Evolutionary conservation across 208 protist species (phyloP), one percentile per base, ranked within the genome.

Genomic region (Leishmania arabica): DNA sequence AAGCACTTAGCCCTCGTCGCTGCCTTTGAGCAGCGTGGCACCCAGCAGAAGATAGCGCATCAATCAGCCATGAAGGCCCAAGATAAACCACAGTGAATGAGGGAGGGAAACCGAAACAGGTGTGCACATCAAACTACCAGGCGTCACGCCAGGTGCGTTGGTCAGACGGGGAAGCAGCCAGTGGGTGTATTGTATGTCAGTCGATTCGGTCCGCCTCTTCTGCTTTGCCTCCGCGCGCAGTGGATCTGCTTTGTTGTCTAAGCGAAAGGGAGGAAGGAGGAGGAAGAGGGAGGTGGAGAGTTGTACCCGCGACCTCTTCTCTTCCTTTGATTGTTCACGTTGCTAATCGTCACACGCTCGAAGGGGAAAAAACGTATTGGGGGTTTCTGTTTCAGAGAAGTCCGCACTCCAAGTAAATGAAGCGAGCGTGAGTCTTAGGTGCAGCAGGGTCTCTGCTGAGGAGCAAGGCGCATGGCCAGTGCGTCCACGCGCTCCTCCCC

Each of bases 1-100:
- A 82, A 90, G 56, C 92, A 95, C 71, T 83, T 88, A 31, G 86
- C 79, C 13, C 76, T 92, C 19, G 80, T 88, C 37, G 75, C 72
- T 68, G 47, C 75, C 15, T 95, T 93, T 77, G 92, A 92, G 66
- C 64, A 87, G 76, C 80, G 79, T 47, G 84, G 73, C 0, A 74
- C 84, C 21, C 84, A 84, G 64, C 79, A 77, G 78, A 77, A 86
- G 45, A 75, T 83, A 54, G 78, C 75, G 51, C 75, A 87, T 51
- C 54, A 85, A 49, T 77, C 76, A 31, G 82, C 53, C 4, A 8
- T 69, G 70, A 45, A 81, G 47, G 54, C 82, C 3, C 77, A 78
- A 40, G 68, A 58, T 37, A 42, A 72, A 3, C 58, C 74, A 34
- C 37, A 77, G 56, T 49, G 54, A 84, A 34, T 73, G 37, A 42